Conservation (phyloP, 2,329 filamentous ascomycete species). For the Polytolypa hystricis region DNA sequence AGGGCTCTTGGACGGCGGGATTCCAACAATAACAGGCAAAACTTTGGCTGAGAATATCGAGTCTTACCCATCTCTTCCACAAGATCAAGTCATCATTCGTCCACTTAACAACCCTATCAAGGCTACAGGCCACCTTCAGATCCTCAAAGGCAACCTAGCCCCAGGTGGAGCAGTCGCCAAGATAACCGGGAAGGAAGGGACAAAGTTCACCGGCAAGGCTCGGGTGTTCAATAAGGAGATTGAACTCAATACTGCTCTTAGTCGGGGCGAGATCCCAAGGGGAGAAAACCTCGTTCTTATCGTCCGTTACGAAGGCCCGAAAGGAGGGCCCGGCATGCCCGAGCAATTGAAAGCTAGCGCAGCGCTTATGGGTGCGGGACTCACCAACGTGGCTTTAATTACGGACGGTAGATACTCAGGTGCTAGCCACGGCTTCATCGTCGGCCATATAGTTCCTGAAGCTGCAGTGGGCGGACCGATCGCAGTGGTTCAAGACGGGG, state of each 20-base stretch:
- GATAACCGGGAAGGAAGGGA: conserved; percentile 90
- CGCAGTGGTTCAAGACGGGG: conserved; percentile 68
- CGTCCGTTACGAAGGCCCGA: conserved; percentile 87
- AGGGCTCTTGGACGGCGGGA: conserved; percentile 62
- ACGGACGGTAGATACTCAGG: conserved; percentile 65
- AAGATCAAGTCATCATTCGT: conserved; percentile 72
- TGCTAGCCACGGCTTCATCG: conserved; percentile 82
- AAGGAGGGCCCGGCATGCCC: conserved; percentile 86
- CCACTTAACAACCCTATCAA: conserved; percentile 78
- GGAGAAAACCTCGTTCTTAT: conserved; percentile 79
- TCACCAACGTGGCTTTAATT: conserved; percentile 79
- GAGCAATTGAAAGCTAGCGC: conserved; percentile 83
- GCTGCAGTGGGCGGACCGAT: conserved; percentile 79
- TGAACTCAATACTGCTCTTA: conserved; percentile 64
- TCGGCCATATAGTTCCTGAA: conserved; percentile 84
- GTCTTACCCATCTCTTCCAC: conserved; percentile 63
- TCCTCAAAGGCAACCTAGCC: conserved; percentile 77
- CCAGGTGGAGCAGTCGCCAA: conserved; percentile 87
- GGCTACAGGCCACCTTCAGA: conserved; percentile 72
- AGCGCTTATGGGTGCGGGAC: conserved; percentile 82
- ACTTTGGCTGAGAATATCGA: conserved; percentile 73
- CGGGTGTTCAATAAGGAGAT: conserved; percentile 80
- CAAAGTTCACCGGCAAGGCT: conserved; percentile 68
- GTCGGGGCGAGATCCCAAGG: conserved; percentile 56
- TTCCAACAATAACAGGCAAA: conserved; percentile 73